These are phyloP conservation scores for Monosporozyma unispora DNA, from an alignment of 805 yeast genomes.

Conservation along the genomic window DNA sequence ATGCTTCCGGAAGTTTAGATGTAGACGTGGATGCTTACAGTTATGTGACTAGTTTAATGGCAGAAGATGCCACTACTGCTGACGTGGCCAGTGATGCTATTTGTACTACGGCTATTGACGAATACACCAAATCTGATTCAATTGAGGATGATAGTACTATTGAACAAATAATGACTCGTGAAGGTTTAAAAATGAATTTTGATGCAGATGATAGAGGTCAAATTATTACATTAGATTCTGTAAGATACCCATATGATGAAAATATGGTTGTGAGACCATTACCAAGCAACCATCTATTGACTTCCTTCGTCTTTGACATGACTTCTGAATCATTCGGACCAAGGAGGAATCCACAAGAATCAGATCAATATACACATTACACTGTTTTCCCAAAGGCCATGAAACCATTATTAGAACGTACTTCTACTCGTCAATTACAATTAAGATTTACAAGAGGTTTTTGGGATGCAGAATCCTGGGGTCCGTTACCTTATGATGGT, in stretches of 20 bases:
- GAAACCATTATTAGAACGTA: conserved; percentile 61
- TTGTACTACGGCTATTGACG: not conserved
- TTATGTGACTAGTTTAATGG: not conserved
- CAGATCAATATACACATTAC: conserved; percentile 38
- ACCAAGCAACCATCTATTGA: conserved; percentile 58
- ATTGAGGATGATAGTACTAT: not conserved
- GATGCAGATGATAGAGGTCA: not conserved
- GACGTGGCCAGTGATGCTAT: not conserved
- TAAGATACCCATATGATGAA: conserved; percentile 49
- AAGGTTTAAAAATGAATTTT: not conserved
- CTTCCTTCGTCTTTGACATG: conserved; percentile 62
- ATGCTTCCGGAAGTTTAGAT: not conserved
- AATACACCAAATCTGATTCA: not conserved
- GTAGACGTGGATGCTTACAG: conserved; percentile 1
- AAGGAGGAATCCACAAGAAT: conserved; percentile 16
- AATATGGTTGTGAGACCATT: conserved; percentile 55
- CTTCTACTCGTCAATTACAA: conserved; percentile 68
- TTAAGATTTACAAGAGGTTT: conserved; percentile 87
- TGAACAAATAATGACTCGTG: not conserved
- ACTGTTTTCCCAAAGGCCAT: conserved; percentile 71
- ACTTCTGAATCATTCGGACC: conserved; percentile 40
- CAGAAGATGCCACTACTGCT: not conserved
- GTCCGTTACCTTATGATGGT: conserved; percentile 68
- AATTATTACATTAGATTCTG: not conserved
- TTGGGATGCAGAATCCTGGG: conserved; percentile 91